A percentile compares a stretch with the other conserved stretches of the same genome.
Conservation (phyloP, 2,329 filamentous ascomycete species). For the Purpureocillium lavendulum region DNA sequence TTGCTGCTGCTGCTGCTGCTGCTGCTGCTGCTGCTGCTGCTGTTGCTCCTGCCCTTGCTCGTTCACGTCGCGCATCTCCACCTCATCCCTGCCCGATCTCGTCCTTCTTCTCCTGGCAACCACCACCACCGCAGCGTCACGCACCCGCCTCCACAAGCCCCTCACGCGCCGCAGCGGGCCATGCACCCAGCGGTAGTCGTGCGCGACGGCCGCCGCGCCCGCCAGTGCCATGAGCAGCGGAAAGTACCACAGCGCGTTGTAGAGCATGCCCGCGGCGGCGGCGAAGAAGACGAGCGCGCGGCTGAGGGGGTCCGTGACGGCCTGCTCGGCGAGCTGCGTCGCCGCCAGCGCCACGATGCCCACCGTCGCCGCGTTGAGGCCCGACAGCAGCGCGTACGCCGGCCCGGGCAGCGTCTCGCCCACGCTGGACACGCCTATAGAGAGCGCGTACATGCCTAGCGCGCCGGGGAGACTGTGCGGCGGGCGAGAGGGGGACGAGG, state of each 20-base stretch:
- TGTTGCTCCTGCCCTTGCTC: no score
- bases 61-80: no score
- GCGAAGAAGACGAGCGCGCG: constrained; percentile 55
- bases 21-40: no score
- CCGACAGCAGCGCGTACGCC: constrained; percentile 62
- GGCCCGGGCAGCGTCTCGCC: constrained; percentile 47
- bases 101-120: no score
- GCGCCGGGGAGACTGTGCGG: constrained; percentile 55
- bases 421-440: constrained; percentile 55
- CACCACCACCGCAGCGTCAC: no score
- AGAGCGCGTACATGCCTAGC: constrained; percentile 60
- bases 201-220: constrained; percentile 43
- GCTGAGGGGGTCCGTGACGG: constrained; percentile 56
- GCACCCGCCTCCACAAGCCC: background rate
- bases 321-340: constrained; percentile 57
- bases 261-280: constrained; percentile 57
- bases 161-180: constrained; percentile 9
- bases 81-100: no score
- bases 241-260: constrained; percentile 70
- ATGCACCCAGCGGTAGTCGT: constrained; percentile 48
- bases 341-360: constrained; percentile 65
- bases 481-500: no score
- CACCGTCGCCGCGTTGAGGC: constrained; percentile 64
- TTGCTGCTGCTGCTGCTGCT: no score
- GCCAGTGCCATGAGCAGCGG: constrained; percentile 52